phyloP scores from a whole-genome alignment of 2,329 filamentous ascomycete genomes.

The Meredithiella fracta region DNA sequence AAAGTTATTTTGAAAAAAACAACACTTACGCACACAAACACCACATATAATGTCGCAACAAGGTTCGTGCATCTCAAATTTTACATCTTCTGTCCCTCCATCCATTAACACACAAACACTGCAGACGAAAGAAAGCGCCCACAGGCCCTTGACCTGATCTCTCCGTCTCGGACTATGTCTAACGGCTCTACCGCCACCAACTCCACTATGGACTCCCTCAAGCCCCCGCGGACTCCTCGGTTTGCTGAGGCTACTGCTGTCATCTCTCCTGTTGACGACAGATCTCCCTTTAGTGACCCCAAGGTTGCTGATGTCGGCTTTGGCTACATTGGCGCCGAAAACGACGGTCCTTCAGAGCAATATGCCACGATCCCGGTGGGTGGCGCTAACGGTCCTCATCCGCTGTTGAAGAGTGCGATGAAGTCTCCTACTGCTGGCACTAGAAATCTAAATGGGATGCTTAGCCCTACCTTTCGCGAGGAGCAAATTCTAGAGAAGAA shows the following conservation, averaged over 20 bases:
- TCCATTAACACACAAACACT: slow-evolving; percentile 9
- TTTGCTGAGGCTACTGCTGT: slow-evolving; percentile 70
- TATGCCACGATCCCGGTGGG: slow-evolving; percentile 1
- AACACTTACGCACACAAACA: not conserved
- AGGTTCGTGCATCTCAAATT: slow-evolving; percentile 23
- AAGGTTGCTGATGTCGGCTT: slow-evolving; percentile 77
- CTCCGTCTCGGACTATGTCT: slow-evolving; percentile 31
- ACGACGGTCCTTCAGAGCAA: slow-evolving; percentile 32
- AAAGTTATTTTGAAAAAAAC: not conserved
- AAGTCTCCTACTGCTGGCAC: slow-evolving; percentile 74
- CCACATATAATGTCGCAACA: slow-evolving; percentile 22
- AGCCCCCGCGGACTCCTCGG: slow-evolving; percentile 56
- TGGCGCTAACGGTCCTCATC: slow-evolving; percentile 26
- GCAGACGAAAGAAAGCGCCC: slow-evolving; percentile 41
- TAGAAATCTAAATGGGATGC: slow-evolving; percentile 53
- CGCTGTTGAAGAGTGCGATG: slow-evolving; percentile 79
- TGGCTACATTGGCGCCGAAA: slow-evolving; percentile 70
- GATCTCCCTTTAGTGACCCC: slow-evolving; percentile 43
- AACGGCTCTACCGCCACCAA: slow-evolving; percentile 29
- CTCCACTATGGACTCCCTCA: slow-evolving; percentile 39
- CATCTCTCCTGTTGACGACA: slow-evolving; percentile 53
- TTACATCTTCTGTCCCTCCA: not conserved
- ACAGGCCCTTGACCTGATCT: slow-evolving; percentile 35
- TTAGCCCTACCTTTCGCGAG: slow-evolving; percentile 84
- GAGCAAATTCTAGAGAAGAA: slow-evolving; percentile 76